phyloP scores from a whole-genome alignment of 2,329 filamentous ascomycete genomes.

The Sporothrix globosa region DNA sequence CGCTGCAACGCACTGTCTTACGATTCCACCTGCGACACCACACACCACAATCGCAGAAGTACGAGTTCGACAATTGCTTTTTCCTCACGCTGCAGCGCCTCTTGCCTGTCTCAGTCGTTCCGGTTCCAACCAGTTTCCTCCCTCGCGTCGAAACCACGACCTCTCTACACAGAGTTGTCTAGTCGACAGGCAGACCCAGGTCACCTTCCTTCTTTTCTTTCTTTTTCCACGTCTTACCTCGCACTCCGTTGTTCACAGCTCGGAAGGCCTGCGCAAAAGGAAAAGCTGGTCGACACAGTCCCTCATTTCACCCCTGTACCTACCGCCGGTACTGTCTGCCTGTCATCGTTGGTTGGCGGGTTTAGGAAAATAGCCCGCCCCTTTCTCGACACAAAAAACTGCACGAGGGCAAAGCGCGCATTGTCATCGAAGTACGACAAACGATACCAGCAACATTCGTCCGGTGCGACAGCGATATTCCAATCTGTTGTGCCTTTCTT shows the following conservation, averaged over 20 bases:
- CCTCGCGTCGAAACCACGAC: conserved; percentile 10
- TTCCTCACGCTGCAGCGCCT: conserved; percentile 11
- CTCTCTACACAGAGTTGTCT: conserved; percentile 18
- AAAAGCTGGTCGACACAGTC: background rate
- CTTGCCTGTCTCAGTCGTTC: conserved; percentile 5
- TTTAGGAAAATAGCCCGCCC: background rate
- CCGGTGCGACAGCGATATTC: background rate
- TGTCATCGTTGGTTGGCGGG: background rate
- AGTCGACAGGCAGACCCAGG: conserved; percentile 15
- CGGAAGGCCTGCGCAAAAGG: background rate
- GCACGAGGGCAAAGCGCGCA: conserved; percentile 1
- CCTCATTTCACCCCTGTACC: background rate
- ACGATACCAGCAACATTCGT: background rate
- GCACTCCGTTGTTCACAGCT: background rate
- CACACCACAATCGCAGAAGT: conserved; percentile 9
- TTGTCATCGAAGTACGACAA: background rate
- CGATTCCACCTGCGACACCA: conserved; percentile 21
- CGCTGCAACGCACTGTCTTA: conserved; percentile 24
- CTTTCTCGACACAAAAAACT: conserved; percentile 11
- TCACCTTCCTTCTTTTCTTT: conserved; percentile 1
- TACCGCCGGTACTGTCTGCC: background rate
- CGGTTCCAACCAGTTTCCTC: conserved; percentile 12
- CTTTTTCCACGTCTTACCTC: background rate
- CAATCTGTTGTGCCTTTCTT: background rate
- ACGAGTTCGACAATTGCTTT: background rate